Evolutionary conservation across 768 basidiomycete species (phyloP), one percentile per base, ranked within the genome.

Genomic region (Trametes coccinea): DNA sequence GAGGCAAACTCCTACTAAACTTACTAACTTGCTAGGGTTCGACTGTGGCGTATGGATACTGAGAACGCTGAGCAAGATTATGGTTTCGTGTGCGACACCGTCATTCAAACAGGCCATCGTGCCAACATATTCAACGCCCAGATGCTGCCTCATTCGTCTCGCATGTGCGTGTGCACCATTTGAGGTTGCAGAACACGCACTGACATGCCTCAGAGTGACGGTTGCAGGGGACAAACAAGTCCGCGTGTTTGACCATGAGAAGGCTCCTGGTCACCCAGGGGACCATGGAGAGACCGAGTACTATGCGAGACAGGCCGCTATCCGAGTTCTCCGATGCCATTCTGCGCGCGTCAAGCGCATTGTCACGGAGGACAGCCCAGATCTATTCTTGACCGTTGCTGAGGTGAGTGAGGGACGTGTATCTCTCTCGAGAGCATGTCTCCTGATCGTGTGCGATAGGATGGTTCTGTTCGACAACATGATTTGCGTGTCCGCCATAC

Each of bases 381-480:
- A 90, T 72, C 66, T 84, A 45, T 93, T 93, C 71, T 72, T 93
- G 29, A 86, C 91, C 0, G 87, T 90, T n/a, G 80, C 84, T n/a
- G 90, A 92, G 82, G 90, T 88, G 53, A 34, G 80, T 72, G 22
- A 22, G 22, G 22, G 22, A 22, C 22, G 22, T 22, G 22, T 22
- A 22, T 22, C 22, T 22, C 22, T 22, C 22, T 22, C 22, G 22
- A 22, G 22, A 22, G 22, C 22, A 22, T 22, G 22, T 14, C 5
- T 4, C 17, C 5, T 49, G 9, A 49, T 31, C 27, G 13, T 14
- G 59, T 46, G 13, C 9, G 6, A 14, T 69, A 93, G 88, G 93
- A 96, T 74, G 93, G 92, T 3, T 82, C 87, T 31, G 92, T 95
- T 9, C 83, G 93, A 29, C 93, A 95, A 69, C 93, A 95, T 71